These are phyloP conservation scores for Serendipita indica DNA, from an alignment of 768 basidiomycete genomes.

Conservation along the genomic window DNA sequence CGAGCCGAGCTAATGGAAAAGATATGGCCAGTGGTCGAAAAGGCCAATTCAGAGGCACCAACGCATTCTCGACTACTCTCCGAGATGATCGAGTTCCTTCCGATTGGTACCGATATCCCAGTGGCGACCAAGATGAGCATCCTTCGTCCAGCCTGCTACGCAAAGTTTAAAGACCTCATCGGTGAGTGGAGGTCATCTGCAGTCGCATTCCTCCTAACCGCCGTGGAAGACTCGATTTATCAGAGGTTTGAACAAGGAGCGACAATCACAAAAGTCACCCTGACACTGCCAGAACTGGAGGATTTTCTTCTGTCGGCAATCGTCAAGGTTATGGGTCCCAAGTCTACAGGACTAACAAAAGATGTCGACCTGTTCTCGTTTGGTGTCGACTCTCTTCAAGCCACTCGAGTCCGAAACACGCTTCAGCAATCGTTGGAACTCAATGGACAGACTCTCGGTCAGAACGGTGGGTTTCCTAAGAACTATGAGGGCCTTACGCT, in stretches of 20 bases:
- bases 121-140: slow-evolving; percentile 39
- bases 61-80: slow-evolving; percentile 36
- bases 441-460: slow-evolving; percentile 21
- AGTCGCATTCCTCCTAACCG: neutral
- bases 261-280: slow-evolving; percentile 20
- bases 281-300: slow-evolving; percentile 22
- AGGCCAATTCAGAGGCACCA: slow-evolving; percentile 38
- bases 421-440: slow-evolving; percentile 29
- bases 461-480: slow-evolving; percentile 21
- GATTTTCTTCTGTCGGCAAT: slow-evolving; percentile 26
- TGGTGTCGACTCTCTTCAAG: slow-evolving; percentile 41
- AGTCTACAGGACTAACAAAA: neutral
- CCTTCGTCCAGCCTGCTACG: slow-evolving; percentile 35
- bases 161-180: slow-evolving; percentile 34
- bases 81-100: slow-evolving; percentile 37
- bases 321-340: slow-evolving; percentile 23
- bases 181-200: slow-evolving; percentile 19
- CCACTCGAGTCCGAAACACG: slow-evolving; percentile 35
- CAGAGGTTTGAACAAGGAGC: slow-evolving; percentile 30
- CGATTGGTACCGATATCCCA: slow-evolving; percentile 33
- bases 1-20: slow-evolving; percentile 24
- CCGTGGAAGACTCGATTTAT: slow-evolving; percentile 22
- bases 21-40: slow-evolving; percentile 32
- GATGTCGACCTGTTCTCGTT: slow-evolving; percentile 31
- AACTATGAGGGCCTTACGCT: slow-evolving; percentile 12